Percentiles rank a stretch among this genome's conserved stretches.
Conservation (phyloP, 1,139 yeast species). For the Diutina siamensis region DNA sequence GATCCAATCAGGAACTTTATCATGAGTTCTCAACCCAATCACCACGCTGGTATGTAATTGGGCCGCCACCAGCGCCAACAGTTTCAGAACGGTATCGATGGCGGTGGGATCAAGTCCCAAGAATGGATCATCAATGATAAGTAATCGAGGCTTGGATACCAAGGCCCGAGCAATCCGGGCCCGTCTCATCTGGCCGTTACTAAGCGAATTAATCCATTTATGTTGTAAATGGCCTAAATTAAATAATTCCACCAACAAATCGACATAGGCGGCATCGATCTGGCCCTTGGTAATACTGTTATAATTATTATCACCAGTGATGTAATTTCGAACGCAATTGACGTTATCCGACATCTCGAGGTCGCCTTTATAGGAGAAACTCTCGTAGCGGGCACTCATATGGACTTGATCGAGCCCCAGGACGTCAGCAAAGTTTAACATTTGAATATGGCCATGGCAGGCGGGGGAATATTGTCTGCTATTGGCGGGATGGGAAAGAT, state of each 20-base stretch:
- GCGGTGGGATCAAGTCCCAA: constrained; percentile 81
- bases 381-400: constrained; percentile 81
- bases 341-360: constrained; percentile 58
- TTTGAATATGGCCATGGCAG: constrained; percentile 19
- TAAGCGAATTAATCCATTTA: constrained; percentile 76
- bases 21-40: constrained; percentile 70
- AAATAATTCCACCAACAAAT: constrained; percentile 35
- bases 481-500: constrained; percentile 39
- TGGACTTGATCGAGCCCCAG: constrained; percentile 59
- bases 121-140: constrained; percentile 83
- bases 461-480: constrained; percentile 43
- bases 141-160: constrained; percentile 49
- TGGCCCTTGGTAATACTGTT: constrained; percentile 16
- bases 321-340: constrained; percentile 54
- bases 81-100: constrained; percentile 42
- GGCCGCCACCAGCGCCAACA: constrained; percentile 18
- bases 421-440: constrained; percentile 52
- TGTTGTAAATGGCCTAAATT: constrained; percentile 44
- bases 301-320: constrained; percentile 38
- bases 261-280: constrained; percentile 21
- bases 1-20: constrained; percentile 68
- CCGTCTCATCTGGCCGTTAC: constrained; percentile 89
- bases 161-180: constrained; percentile 76
- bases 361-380: constrained; percentile 45
- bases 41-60: constrained; percentile 30